Evolutionary conservation across 768 basidiomycete species (phyloP), one percentile per base, ranked within the genome.

Genomic region (Myochromella boudieri): DNA sequence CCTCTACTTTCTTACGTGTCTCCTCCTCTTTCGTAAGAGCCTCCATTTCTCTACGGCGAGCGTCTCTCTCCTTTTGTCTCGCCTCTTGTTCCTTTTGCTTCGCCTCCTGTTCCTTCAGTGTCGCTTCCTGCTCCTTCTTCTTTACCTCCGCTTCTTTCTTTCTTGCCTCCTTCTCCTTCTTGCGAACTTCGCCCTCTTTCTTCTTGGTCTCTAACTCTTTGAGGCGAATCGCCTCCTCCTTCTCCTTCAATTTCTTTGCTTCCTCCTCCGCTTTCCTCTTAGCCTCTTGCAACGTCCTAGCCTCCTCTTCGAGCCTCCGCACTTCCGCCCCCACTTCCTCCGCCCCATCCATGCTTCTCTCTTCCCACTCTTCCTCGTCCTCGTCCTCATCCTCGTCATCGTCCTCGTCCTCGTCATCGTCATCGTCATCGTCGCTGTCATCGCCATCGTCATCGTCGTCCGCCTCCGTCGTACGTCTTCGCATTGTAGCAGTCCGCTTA

Each of bases 91-190:
- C 49, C 56, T 53, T 55, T 37, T 51, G 53, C 44, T 17, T 56
- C 53, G 25, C 56, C 28, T 69, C 69, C 18, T 55, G 57, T 41
- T 74, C 69, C 42, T 63, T 65, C 28, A 50, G 45, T 39, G 44
- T 62, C 0, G 60, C 60, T 37, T 68, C 65, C 31, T 60, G 57
- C 40, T 61, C 61, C 38, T 53, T 56, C 45, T 49, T 42, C 39
- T 47, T 46, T 25, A 52, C 58, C 49, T 62, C 55, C 22, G 60
- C 54, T 25, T 64, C 62, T 31, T 63, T 58, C 44, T 51, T 52
- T 45, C 53, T 52, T 6, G 62, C 62, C 49, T 69, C 64, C 28
- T 51, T 50, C 60, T 65, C 49, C 59, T 54, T 57, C 43, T 33
- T 46, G 50, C 22, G 49, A 1, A 54, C 61, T 27, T 62, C 58